Conservation (phyloP, 2,329 filamentous ascomycete species). For the Penicillium sclerotiorum region DNA sequence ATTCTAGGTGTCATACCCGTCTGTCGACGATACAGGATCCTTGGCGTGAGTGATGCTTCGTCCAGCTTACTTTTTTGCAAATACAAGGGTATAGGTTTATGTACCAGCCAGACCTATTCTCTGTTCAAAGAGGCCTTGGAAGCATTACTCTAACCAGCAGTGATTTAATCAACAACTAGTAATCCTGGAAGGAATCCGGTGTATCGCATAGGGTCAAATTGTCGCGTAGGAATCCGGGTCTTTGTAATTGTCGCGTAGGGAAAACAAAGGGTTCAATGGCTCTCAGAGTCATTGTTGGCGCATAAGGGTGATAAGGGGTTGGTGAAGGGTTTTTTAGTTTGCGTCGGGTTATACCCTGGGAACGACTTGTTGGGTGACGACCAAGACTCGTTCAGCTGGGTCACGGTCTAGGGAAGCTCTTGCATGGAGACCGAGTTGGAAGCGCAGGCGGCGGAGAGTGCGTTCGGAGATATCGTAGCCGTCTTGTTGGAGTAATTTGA, state of each 20-base stretch:
- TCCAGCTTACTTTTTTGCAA: background rate
- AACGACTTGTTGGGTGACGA: background rate
- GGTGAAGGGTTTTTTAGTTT: background rate
- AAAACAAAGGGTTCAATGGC: background rate
- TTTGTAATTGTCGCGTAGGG: slow-evolving; percentile 1
- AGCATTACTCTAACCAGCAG: background rate
- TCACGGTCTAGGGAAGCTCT: slow-evolving; percentile 15
- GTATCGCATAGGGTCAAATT: background rate
- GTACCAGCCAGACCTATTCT: background rate
- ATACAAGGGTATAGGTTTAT: background rate
- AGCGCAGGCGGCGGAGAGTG: slow-evolving; percentile 27
- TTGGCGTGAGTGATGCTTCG: background rate
- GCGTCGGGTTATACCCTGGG: background rate
- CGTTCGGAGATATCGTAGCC: slow-evolving; percentile 29
- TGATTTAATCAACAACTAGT: background rate
- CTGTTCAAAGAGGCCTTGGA: background rate
- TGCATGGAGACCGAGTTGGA: slow-evolving; percentile 27
- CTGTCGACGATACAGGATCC: background rate
- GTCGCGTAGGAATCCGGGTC: background rate
- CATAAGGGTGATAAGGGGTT: background rate
- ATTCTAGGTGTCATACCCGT: background rate
- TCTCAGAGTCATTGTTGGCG: background rate
- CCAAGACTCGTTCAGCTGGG: background rate
- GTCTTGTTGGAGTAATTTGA: slow-evolving; percentile 24
- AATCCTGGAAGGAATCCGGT: background rate